A percentile compares a stretch with the other conserved stretches of the same genome.
Evolutionary conservation across 352 stramenopile species (phyloP).

Genomic region (Paralagenidium karlingii): DNA sequence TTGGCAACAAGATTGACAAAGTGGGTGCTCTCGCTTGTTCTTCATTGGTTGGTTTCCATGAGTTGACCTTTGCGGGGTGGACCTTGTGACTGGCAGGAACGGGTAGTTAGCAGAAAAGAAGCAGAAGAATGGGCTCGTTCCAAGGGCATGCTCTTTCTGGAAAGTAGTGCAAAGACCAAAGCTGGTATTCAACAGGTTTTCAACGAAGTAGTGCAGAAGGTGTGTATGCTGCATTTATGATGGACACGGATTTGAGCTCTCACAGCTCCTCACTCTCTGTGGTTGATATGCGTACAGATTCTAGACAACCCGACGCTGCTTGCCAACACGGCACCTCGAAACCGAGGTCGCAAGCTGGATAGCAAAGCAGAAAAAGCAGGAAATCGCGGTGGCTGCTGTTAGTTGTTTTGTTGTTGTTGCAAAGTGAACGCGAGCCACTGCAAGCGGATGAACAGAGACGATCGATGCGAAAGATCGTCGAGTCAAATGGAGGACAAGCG

Average conservation of each 20-base stretch:
- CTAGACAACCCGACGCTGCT: slow-evolving; percentile 84
- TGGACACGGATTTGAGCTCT: not conserved
- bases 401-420: slow-evolving; percentile 6
- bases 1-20: slow-evolving; percentile 96
- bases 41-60: too few species aligned
- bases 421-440: too few species aligned
- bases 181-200: slow-evolving; percentile 94
- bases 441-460: too few species aligned
- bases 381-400: slow-evolving; percentile 38
- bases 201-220: slow-evolving; percentile 97
- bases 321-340: slow-evolving; percentile 75
- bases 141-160: slow-evolving; percentile 97
- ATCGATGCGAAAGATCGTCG: too few species aligned
- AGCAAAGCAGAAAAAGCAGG: slow-evolving; percentile 39
- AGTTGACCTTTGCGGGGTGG: too few species aligned
- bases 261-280: not conserved
- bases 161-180: slow-evolving; percentile 94
- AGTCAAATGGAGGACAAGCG: too few species aligned
- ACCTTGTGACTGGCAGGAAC: slow-evolving; percentile 86
- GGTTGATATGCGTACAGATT: slow-evolving; percentile 33
- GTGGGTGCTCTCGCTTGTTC: slow-evolving; percentile 11
- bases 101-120: slow-evolving; percentile 87
- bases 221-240: slow-evolving; percentile 13
- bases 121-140: slow-evolving; percentile 92
- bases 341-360: slow-evolving; percentile 42